Evolutionary conservation across 768 basidiomycete genomes (phyloP), one percentile per base, ranked within the genome.

Genomic region (Rhodotorula diobovata): DNA sequence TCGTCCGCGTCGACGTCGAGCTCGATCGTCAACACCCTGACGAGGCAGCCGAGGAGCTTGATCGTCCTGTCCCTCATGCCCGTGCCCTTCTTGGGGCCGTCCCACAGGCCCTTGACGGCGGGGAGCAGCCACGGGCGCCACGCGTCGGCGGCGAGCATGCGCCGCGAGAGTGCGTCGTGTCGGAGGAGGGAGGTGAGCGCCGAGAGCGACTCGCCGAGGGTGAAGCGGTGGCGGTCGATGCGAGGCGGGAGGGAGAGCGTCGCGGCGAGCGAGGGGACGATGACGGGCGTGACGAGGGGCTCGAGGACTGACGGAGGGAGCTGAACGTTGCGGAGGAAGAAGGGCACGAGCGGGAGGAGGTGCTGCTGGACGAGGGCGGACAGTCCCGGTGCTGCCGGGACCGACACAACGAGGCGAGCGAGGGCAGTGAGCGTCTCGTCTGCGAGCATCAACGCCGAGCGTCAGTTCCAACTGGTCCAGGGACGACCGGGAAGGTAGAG

Each of bases 321-420:
- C 14, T 46, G 34, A 11, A 61, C 60, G 35, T 41, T 43, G 16
- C 32, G 28, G 43, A 74, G 34, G 58, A 74, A 39, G 60, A 65
- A 74, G n/a, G 73, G 46, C n/a, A 74, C 53, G 45, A 74, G 71
- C 41, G 73, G 69, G 60, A 65, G 66, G 35, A 74, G 37, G 46
- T 74, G 63, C 18, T 54, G 59, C 39, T 65, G 73, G 32, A 63
- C 66, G 48, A 55, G 43, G 39, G 28, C 20, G 46, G 56, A 51
- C 58, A 74, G 61, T 18, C 4, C 8, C 35, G 68, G 23, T 0
- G 62, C 9, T 53, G 28, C 35, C 18, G 73, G 61, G 53, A 70
- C 18, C 11, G 53, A 15, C 30, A 54, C 32, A 66, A 74, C n/a
- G 28, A 55, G 21, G 35, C 20, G 25, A 28, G 70, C 35, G 50